Base-by-base conservation (phyloP, 2,329 filamentous ascomycete species). In the Alternaria gansuensis region DNA sequence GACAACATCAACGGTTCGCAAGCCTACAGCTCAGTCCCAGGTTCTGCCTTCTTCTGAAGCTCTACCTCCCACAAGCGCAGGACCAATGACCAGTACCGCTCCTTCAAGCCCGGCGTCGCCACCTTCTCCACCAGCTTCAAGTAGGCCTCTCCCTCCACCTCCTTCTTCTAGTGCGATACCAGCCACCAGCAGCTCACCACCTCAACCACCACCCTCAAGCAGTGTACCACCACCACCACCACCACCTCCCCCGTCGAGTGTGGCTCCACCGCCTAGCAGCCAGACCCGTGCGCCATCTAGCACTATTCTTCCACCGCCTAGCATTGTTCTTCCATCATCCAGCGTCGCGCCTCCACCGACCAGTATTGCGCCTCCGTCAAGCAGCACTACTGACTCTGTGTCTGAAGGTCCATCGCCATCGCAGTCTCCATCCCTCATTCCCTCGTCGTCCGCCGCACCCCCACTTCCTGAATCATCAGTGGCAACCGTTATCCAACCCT, bases 381-480 rank as follows among this genome's bases (percentile, higher is more conserved):
- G 66, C 60, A 66, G 61, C 54, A 40, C 55, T 60, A 63, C 69
- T 71, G 62, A 73, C 64, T 60, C 62, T 24, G 48, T 59, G 31
- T 65, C 67, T 54, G 57, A 67, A 71, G 67, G 29, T 51, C 51
- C 66, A 23, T 44, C 59, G 11, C 44, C 41, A 17, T 37, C 56
- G 23, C 34, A 65, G 21, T 44, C 59, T 8, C 44, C 41, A 17
- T 37, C 56, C 23, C 34, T 53, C 29, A 28, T 52, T 1, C 23
- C 56, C 28, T 37, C 55, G 10, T 48, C 53, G 31, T 48, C 52
- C 5, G n/a, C 37, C 28, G 26, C 23, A 5, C 46, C 41, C 33
- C 24, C 36, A n/a, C 23, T 45, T 7, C 10, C n/a, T 8, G 45
- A 39, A 46, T 45, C 45, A 11, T 46, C 61, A 14, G n/a, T 37